These are phyloP conservation scores for Dothiorella sarmentorum DNA, from an alignment of 2,329 filamentous ascomycete species.

Conservation along the genomic window DNA sequence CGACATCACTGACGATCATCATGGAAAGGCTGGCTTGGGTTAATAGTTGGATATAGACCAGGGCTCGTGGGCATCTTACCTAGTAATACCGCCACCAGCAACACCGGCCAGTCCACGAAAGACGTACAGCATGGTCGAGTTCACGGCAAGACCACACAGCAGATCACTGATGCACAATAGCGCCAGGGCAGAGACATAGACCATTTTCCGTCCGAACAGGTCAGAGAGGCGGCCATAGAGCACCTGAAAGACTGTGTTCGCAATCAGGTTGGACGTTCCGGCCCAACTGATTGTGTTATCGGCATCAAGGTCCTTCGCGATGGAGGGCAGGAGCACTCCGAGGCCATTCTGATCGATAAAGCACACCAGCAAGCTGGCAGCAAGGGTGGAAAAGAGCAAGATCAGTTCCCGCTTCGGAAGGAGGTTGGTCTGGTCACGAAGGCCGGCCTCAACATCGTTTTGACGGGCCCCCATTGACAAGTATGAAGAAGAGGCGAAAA, in stretches of 20 bases:
- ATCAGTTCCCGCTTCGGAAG: slow-evolving; percentile 51
- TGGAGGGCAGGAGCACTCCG: slow-evolving; percentile 38
- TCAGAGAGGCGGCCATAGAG: slow-evolving; percentile 62
- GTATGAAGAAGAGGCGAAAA: not conserved
- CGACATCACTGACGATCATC: slow-evolving; percentile 51
- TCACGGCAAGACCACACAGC: slow-evolving; percentile 56
- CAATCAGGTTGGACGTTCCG: slow-evolving; percentile 52
- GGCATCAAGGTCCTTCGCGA: slow-evolving; percentile 37
- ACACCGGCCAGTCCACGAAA: slow-evolving; percentile 60
- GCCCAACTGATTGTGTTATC: slow-evolving; percentile 55
- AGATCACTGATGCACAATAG: slow-evolving; percentile 57
- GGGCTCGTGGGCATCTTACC: slow-evolving; percentile 21
- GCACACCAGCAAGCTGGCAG: slow-evolving; percentile 52
- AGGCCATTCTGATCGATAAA: slow-evolving; percentile 59
- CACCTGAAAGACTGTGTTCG: slow-evolving; percentile 62
- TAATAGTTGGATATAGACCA: slow-evolving; percentile 35
- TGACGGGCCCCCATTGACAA: slow-evolving; percentile 1
- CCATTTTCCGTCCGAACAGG: slow-evolving; percentile 58
- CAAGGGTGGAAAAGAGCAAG: slow-evolving; percentile 51
- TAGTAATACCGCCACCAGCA: slow-evolving; percentile 58
- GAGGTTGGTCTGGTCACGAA: slow-evolving; percentile 57
- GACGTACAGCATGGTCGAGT: slow-evolving; percentile 57
- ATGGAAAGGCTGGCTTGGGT: slow-evolving; percentile 39
- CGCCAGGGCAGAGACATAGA: slow-evolving; percentile 53
- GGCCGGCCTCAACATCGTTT: slow-evolving; percentile 40